phyloP scores from a whole-genome alignment of 352 stramenopile species.

The Phytophthora tubulina region DNA sequence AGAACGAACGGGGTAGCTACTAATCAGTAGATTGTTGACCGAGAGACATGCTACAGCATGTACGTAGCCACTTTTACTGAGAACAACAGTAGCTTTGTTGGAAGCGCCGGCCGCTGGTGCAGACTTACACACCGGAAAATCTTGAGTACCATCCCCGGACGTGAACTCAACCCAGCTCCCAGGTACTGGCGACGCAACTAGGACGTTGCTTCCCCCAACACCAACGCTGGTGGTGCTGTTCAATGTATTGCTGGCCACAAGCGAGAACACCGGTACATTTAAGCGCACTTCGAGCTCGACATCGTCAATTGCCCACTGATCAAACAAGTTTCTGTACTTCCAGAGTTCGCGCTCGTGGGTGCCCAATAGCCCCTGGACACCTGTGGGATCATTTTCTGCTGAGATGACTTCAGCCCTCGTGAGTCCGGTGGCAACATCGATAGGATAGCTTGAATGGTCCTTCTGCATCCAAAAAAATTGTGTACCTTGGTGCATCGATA shows the following conservation, averaged over 20 bases:
- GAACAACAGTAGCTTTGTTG: slow-evolving; percentile 21
- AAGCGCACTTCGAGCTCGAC: slow-evolving; percentile 67
- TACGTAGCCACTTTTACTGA: slow-evolving; percentile 59
- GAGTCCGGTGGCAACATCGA: slow-evolving; percentile 46
- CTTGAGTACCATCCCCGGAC: slow-evolving; percentile 67
- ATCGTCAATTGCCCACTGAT: slow-evolving; percentile 78
- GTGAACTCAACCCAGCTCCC: slow-evolving; percentile 60
- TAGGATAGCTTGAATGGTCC: slow-evolving; percentile 73
- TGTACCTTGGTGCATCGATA: slow-evolving; percentile 53
- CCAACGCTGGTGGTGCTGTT: slow-evolving; percentile 25
- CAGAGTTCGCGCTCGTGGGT: slow-evolving; percentile 56
- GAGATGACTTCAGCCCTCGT: slow-evolving; percentile 35
- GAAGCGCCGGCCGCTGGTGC: neutral
- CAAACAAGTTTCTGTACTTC: slow-evolving; percentile 76
- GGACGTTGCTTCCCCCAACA: slow-evolving; percentile 36
- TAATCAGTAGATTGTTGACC: slow-evolving; percentile 43
- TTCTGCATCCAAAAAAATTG: slow-evolving; percentile 78
- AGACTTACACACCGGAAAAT: slow-evolving; percentile 54
- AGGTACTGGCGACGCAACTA: slow-evolving; percentile 49
- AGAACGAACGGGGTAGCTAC: slow-evolving; percentile 62
- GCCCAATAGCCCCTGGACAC: slow-evolving; percentile 46
- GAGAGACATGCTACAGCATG: slow-evolving; percentile 62
- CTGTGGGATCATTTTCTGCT: slow-evolving; percentile 57
- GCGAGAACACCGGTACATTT: slow-evolving; percentile 48
- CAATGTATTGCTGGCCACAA: slow-evolving; percentile 9